Base-by-base conservation (phyloP, 371 early-diverging fungal genomes). In the Mucor circinelloides region DNA sequence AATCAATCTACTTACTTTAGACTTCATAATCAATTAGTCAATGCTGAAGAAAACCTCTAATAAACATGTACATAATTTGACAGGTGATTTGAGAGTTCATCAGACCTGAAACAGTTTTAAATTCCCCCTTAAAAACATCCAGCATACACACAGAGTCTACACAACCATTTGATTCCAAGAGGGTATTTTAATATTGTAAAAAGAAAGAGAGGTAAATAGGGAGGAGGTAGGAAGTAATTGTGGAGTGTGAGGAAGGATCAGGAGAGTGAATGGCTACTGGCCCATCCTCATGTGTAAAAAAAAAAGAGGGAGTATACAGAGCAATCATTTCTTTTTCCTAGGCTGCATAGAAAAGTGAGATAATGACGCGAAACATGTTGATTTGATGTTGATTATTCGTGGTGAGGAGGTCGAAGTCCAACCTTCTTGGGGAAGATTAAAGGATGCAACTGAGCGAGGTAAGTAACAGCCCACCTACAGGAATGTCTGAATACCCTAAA, bases 371-470 rank as follows among this genome's bases (percentile, higher is more conserved):
- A 52, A 52, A 23, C 3, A 27, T 10, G 23, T 52, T 3, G 52
- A 25, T 52, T 12, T 52, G 27, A 27, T 52, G 52, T 52, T 21
- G 27, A 52, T 69, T 69, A 64, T 69, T 69, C 60, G 32, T 69
- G 69, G 27, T 71, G 71, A 59, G 71, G 86, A 38, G 84, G 80
- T 75, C 87, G 79, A 69, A 91, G 78, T 75, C 89, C 88, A 66
- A 77, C 79, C 44, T 89, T 89, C 73, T 76, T 86, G 13, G 92
- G 92, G 46, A 78, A 73, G 52, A 91, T 79, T 56, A 91, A 73
- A 31, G 92, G 92, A 68, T 91, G 85, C 12, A 91, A 79, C 80
- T 91, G 92, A 30, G 90, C 90, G 64, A 91, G 71, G 67, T 91
- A 91, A 44, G 91, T 90, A 70, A 91, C 78, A 5, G 89, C 89